Evolutionary conservation across 106 monocot species (phyloP), one percentile per base, ranked within the genome.

Genomic region (Apostasia ramifera): DNA sequence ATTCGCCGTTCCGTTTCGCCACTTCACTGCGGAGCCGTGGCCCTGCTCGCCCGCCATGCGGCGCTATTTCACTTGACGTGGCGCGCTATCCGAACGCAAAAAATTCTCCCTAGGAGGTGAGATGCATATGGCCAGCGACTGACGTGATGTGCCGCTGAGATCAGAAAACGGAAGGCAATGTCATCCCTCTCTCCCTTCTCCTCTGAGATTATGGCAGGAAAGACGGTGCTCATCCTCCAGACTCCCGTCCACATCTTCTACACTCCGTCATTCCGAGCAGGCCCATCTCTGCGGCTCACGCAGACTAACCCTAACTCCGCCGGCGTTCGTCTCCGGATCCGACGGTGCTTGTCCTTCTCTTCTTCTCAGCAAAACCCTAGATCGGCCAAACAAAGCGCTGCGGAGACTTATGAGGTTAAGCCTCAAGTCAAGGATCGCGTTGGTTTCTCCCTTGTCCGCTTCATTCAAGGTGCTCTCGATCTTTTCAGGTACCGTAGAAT

Each of bases 201-300:
- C 26, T 26, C 26, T 26, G 26, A 26, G 26, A 26, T 61, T 11
- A 67, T 72, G 81, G 81, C 75, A 67, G 81, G 66, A 67, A 62
- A n/a, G 0, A 67, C 67, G 0, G 58, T 39, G 55, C 53, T 67
- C 81, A 15, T 47, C 46, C 76, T 66, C 58, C 66, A 55, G 41
- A 66, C 74, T 12, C 52, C 59, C 63, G 51, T 48, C 59, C 62
- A 44, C 1, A 8, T 7, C 51, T 59, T 71, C 57, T 46, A 4
- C 57, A 42, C 53, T 10, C 61, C 67, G 14, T 42, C 74, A 47
- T 3, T 42, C 15, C 13, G 55, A 40, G 10, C 10, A 71, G n/a
- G 13, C 53, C 44, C 14, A 10, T 8, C 67, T 40, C 47, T 15
- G 37, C 39, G 66, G 14, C 50, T 4, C 14, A 10, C 52, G 57